phyloP scores from a whole-genome alignment of 495 filamentous ascomycete genomes.

The Letharia columbiana region DNA sequence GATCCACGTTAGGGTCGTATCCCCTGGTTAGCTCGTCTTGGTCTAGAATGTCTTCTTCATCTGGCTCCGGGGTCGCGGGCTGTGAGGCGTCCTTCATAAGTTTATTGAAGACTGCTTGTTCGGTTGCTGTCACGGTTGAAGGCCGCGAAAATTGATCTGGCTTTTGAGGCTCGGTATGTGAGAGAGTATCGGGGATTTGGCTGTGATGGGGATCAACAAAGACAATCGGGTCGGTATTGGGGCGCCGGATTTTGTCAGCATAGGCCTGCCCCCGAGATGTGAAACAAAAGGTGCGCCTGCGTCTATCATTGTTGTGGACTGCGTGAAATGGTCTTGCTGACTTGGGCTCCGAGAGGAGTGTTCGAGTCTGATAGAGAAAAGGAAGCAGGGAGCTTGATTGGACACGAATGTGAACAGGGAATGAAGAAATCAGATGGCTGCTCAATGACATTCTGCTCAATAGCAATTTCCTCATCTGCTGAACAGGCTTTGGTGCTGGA shows the following conservation, averaged over 20 bases:
- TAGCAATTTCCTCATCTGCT: neutral
- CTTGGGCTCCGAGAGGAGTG: constrained; percentile 33
- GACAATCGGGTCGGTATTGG: neutral
- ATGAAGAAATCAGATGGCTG: neutral
- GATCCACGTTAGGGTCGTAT: constrained; percentile 11
- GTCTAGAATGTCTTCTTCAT: constrained; percentile 8
- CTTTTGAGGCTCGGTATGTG: neutral
- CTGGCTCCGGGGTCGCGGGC: constrained; percentile 19
- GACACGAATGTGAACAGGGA: neutral
- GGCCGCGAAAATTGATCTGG: constrained; percentile 13
- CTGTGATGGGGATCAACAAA: neutral
- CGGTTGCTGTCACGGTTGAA: constrained; percentile 49
- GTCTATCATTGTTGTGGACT: neutral
- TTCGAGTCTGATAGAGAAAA: constrained; percentile 66
- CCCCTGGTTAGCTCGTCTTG: constrained; percentile 6
- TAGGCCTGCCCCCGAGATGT: constrained; percentile 9
- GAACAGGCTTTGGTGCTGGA: neutral
- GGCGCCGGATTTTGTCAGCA: constrained; percentile 14
- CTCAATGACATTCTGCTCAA: neutral
- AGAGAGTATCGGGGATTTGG: neutral
- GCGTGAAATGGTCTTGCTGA: neutral
- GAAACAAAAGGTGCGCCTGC: constrained; percentile 9
- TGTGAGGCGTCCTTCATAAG: constrained; percentile 49
- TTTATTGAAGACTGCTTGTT: constrained; percentile 46
- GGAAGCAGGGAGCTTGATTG: constrained; percentile 35